Evolutionary conservation across 495 filamentous ascomycete species (phyloP), one percentile per base, ranked within the genome.

Genomic region (Mytilinidion resinicola): DNA sequence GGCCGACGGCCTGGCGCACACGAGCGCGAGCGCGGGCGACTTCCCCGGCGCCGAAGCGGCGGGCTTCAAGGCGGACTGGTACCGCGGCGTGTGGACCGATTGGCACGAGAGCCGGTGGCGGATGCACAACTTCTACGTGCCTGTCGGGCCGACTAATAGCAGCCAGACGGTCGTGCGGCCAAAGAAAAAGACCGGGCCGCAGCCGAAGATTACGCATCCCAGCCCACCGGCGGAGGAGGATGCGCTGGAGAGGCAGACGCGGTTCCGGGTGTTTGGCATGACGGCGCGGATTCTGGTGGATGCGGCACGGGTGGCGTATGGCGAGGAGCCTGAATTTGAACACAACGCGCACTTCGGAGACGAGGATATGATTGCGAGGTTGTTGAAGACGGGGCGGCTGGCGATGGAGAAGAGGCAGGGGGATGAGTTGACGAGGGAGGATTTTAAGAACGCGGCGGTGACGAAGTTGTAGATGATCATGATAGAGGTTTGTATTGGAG

Each of bases 91-190:
- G 36, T 95, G 89, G 90, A 73, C 77, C 11, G 70, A 77, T 55
- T 89, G 80, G 80, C 76, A 86, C 62, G 79, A 78, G 47, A 70
- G 69, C 38, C 74, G 69, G 44, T 90, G 86, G 87, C 76, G 82
- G 65, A 86, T 93, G 81, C 90, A 96, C 66, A 89, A 91, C 70
- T 96, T 96, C 76, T 86, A 85, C 72, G 88, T 95, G 11, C 89
- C 89, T 0, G 77, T 89, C 34, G 75, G 70, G 38, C 39, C 15
- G 42, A 46, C 20, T 9, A 21, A 33, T 34, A 38, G 46, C 7
- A 49, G 14, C 20, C 30, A 9, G 38, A 41, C 36, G 46, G 21
- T 14, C 15, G 20, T 20, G 15, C 20, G 17, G 30, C n/a, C 12
- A n/a, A 2, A n/a, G 20, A 21, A 21, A 5, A 14, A 33, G 8